Evolutionary conservation across 2,329 filamentous ascomycete genomes (phyloP).

Genomic region (Ceratocystis variospora): DNA sequence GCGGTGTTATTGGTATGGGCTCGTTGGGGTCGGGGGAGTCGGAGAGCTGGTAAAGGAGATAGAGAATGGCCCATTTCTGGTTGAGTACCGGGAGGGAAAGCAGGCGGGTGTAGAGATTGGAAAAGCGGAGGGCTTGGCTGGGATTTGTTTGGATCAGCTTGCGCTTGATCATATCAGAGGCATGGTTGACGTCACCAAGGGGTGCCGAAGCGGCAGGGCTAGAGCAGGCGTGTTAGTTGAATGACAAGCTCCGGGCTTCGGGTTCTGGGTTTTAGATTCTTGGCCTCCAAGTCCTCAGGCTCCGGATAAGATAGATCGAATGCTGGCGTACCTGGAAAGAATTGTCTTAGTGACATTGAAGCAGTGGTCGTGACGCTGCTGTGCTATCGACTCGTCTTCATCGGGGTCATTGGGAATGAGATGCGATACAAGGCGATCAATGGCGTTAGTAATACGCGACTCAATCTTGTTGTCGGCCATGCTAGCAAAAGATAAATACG

Average conservation of each 20-base stretch:
- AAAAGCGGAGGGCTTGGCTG: conserved; percentile 69
- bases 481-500: conserved; percentile 23
- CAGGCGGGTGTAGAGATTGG: conserved; percentile 79
- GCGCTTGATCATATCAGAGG: conserved; percentile 81
- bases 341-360: conserved; percentile 39
- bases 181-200: conserved; percentile 67
- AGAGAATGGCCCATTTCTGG: conserved; percentile 94
- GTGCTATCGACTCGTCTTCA: conserved; percentile 52
- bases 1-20: conserved; percentile 34
- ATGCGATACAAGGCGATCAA: conserved; percentile 64
- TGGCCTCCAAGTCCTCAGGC: neutral
- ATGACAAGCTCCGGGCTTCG: neutral
- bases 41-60: conserved; percentile 72
- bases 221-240: neutral
- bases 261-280: neutral
- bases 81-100: conserved; percentile 82
- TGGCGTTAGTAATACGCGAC: conserved; percentile 62
- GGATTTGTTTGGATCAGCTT: conserved; percentile 67
- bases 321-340: conserved; percentile 35
- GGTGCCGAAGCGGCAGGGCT: conserved; percentile 28
- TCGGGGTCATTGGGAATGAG: conserved; percentile 52
- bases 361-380: conserved; percentile 53
- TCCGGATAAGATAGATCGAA: no score
- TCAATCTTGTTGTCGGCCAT: conserved; percentile 37
- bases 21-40: conserved; percentile 48